phyloP scores from a whole-genome alignment of 2,329 filamentous ascomycete genomes.

The Alternaria conjuncta region DNA sequence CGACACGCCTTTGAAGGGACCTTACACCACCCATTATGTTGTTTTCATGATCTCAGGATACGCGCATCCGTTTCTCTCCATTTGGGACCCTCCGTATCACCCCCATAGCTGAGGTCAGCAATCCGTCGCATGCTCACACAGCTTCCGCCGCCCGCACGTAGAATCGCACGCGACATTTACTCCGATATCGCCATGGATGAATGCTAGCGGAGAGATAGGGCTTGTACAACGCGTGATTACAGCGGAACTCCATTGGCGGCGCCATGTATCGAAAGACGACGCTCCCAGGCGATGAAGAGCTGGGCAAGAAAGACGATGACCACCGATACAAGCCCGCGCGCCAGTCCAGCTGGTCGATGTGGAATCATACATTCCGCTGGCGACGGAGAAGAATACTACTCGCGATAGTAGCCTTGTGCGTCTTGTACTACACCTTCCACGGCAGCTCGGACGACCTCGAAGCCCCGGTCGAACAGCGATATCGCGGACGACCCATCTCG shows the following conservation, averaged over 20 bases:
- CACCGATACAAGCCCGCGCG: conserved; percentile 52
- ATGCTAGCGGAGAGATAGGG: conserved; percentile 31
- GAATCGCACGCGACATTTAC: background rate
- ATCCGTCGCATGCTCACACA: conserved; percentile 15
- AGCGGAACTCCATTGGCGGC: conserved; percentile 31
- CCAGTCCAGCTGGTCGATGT: conserved; percentile 33
- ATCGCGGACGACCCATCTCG: conserved; percentile 9
- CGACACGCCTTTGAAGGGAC: background rate
- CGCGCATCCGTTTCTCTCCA: background rate
- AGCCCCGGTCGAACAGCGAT: background rate
- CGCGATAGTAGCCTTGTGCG: conserved; percentile 49
- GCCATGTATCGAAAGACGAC: conserved; percentile 50
- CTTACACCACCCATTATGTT: background rate
- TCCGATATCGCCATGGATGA: conserved; percentile 30
- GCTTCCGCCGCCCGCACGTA: conserved; percentile 18
- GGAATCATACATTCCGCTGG: conserved; percentile 46
- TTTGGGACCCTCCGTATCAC: background rate
- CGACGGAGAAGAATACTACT: conserved; percentile 58
- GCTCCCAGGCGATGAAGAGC: conserved; percentile 64
- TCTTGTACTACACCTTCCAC: conserved; percentile 69
- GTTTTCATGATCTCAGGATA: background rate
- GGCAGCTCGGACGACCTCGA: conserved; percentile 4
- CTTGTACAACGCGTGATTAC: conserved; percentile 35
- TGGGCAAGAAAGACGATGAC: conserved; percentile 71
- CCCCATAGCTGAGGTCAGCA: background rate